These are phyloP conservation scores for Plasmodium malariae DNA, from an alignment of 169 alveolate genomes.

Conservation along the genomic window DNA sequence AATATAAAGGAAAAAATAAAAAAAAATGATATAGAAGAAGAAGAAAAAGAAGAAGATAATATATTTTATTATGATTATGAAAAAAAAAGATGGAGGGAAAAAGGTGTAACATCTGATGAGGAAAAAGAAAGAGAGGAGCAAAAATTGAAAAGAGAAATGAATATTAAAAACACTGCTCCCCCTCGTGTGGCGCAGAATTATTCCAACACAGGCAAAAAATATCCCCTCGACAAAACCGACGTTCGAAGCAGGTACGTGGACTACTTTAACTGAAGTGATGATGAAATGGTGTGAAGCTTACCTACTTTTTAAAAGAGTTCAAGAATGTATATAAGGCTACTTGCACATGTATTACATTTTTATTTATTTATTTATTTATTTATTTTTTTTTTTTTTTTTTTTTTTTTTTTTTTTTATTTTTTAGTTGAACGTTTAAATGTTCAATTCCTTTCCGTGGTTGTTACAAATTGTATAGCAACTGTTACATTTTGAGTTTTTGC, in stretches of 20 bases:
- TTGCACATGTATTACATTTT: background rate
- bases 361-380: background rate
- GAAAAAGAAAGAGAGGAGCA: constrained; percentile 61
- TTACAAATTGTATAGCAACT: too few species aligned
- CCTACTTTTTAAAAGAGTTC: background rate
- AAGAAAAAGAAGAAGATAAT: constrained; percentile 69
- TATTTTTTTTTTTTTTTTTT: background rate
- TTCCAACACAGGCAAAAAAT: constrained; percentile 8
- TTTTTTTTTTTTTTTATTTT: background rate
- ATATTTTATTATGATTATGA: constrained; percentile 73
- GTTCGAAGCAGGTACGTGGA: constrained; percentile 72
- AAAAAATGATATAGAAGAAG: constrained; percentile 13
- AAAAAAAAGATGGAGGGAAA: constrained; percentile 76
- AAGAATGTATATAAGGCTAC: background rate
- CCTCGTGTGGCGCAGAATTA: constrained; percentile 19
- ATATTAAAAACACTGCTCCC: constrained; percentile 51
- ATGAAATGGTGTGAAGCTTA: background rate
- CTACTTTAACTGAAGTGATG: constrained; percentile 37
- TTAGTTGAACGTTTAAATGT: too few species aligned
- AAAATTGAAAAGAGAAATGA: constrained; percentile 53
- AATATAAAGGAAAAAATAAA: constrained; percentile 65
- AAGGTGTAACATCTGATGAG: constrained; percentile 75
- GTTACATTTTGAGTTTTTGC: too few species aligned
- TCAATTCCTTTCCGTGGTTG: too few species aligned
- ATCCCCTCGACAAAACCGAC: constrained; percentile 39